Percentiles rank a stretch among this genome's conserved stretches.
Conservation (phyloP, 2,329 filamentous ascomycete genomes). For the Colletotrichum neosansevieriae region DNA sequence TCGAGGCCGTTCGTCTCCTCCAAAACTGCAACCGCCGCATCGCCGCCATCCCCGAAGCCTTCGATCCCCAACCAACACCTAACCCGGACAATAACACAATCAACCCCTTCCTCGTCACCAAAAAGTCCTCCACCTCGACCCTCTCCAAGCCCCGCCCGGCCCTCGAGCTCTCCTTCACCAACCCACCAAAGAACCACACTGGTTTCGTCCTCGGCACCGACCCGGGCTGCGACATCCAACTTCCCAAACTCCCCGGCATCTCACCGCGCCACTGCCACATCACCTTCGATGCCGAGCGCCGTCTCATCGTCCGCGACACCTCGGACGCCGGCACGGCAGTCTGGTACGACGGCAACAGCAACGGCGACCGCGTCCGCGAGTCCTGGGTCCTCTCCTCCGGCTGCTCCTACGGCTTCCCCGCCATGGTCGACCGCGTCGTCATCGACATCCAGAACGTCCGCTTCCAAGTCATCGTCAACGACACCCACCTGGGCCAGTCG, state of each 20-base stretch:
- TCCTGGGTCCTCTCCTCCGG: conserved; percentile 53
- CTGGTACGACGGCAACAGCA: conserved; percentile 57
- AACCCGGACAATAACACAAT: conserved; percentile 28
- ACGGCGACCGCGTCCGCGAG: conserved; percentile 51
- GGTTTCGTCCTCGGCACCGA: conserved; percentile 56
- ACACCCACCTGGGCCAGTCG: conserved; percentile 48
- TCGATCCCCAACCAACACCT: conserved; percentile 22
- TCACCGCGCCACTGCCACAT: conserved; percentile 53
- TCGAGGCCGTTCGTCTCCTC: conserved; percentile 35
- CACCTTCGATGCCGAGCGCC: conserved; percentile 53
- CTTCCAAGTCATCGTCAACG: conserved; percentile 55
- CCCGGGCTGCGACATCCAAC: conserved; percentile 52
- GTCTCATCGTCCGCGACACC: conserved; percentile 54
- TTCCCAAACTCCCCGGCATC: conserved; percentile 51
- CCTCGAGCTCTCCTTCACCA: conserved; percentile 52
- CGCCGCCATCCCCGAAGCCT: conserved; percentile 27
- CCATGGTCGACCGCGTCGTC: conserved; percentile 49
- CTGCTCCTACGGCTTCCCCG: conserved; percentile 50
- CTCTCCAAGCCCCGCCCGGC: conserved; percentile 42
- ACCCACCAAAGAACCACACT: conserved; percentile 49
- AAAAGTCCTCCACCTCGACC: neutral
- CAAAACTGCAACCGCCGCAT: conserved; percentile 32
- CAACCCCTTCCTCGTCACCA: conserved; percentile 32
- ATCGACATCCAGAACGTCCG: conserved; percentile 55
- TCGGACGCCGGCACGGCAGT: conserved; percentile 54